Conservation (phyloP, 2,329 filamentous ascomycete species). For the Aureobasidium sp. region DNA sequence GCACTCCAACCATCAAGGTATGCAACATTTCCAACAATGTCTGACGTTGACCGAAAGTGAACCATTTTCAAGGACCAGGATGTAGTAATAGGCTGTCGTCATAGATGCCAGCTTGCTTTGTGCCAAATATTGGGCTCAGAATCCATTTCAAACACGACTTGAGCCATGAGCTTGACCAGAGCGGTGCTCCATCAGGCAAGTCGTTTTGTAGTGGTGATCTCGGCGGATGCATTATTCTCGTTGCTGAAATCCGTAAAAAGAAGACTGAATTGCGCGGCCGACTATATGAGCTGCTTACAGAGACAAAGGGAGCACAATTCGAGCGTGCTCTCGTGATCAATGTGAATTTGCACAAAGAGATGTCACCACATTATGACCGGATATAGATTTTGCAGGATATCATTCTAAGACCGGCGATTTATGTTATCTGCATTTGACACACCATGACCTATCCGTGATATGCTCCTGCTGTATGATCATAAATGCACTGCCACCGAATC, state of each 20-base stretch:
- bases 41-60: neutral
- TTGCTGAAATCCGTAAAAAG: neutral
- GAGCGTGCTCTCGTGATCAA: neutral
- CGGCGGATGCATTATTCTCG: slow-evolving; percentile 3
- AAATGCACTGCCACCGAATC: neutral
- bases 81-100: neutral
- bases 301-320: neutral
- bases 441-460: neutral
- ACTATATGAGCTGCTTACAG: neutral
- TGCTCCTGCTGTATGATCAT: neutral
- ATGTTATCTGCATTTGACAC: neutral
- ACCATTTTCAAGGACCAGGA: too few species aligned
- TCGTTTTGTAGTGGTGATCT: neutral
- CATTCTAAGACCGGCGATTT: neutral
- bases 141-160: neutral
- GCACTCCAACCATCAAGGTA: neutral
- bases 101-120: neutral
- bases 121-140: neutral
- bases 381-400: neutral
- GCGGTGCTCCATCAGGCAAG: neutral
- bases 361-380: neutral
- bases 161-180: neutral
- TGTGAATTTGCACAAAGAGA: neutral
- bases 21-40: neutral
- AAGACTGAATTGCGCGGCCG: neutral